phyloP scores from a whole-genome alignment of 176 grass and related monocot species.

The Carex scoparia region DNA sequence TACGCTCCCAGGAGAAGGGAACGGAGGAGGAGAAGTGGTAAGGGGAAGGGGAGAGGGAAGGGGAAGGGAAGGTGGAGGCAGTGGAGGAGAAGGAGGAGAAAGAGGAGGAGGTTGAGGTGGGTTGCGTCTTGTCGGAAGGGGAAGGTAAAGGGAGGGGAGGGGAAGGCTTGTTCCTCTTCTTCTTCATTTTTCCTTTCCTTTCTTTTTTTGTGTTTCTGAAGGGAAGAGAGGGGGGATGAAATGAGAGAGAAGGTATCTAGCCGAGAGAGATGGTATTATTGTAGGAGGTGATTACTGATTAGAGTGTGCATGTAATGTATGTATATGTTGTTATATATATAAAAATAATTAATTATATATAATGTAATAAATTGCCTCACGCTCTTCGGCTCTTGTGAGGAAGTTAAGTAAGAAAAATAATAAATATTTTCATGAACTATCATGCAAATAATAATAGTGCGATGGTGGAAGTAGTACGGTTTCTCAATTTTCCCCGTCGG shows the following conservation, averaged over 20 bases:
- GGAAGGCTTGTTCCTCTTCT: constrained; percentile 18
- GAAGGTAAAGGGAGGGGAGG: not conserved
- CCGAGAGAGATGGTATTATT: not conserved
- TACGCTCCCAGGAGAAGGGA: constrained; percentile 83
- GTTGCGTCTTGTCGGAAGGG: not conserved
- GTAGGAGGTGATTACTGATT: not conserved
- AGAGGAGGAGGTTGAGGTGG: not conserved
- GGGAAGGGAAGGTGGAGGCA: constrained; percentile 42
- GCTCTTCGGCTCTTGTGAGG: not conserved
- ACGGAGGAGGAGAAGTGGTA: constrained; percentile 41
- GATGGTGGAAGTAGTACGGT: not conserved
- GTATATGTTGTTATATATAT: not conserved
- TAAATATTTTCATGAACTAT: constrained; percentile 8
- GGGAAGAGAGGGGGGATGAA: not conserved
- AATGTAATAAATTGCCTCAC: constrained; percentile 10
- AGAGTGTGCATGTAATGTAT: not conserved
- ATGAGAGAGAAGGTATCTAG: not conserved
- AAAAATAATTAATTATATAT: not conserved
- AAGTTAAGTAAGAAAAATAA: not conserved
- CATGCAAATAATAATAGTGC: not conserved
- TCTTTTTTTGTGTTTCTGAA: not conserved
- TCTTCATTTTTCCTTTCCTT: not conserved
- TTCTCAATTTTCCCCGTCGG: not conserved
- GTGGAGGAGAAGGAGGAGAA: constrained; percentile 33
- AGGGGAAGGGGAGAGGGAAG: constrained; percentile 48